phyloP scores from a whole-genome alignment of 305 asterid genomes.

The Fraxinus greggii region DNA sequence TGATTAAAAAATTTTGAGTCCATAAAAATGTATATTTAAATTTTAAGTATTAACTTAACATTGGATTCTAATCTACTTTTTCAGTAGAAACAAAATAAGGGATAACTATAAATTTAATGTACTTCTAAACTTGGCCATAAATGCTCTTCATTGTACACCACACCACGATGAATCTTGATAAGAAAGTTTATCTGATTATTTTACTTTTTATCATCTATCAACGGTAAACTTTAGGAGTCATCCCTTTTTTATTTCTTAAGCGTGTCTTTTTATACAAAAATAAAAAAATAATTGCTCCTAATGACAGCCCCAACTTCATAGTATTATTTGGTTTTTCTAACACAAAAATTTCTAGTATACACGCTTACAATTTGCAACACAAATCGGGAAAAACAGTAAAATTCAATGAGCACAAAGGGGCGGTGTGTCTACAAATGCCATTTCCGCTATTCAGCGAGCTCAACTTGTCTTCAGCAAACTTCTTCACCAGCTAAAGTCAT shows the following conservation, averaged over 20 bases:
- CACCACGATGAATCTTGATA: background rate
- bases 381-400: background rate
- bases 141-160: background rate
- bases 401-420: background rate
- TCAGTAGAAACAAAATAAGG: no score
- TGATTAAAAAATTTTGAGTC: background rate
- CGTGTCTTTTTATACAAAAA: no score
- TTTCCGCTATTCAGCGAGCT: background rate
- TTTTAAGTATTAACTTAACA: no score
- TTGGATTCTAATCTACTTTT: no score
- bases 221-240: background rate
- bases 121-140: background rate
- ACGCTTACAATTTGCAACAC: background rate
- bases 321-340: background rate
- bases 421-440: background rate
- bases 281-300: background rate
- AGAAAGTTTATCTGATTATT: background rate
- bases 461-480: constrained; percentile 10
- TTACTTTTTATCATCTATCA: no score
- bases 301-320: background rate
- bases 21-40: no score
- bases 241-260: no score
- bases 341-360: background rate
- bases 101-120: no score
- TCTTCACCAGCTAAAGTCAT: constrained; percentile 8